phyloP scores from a whole-genome alignment of 306 rosid species.

The Cicer chorassanicum region DNA sequence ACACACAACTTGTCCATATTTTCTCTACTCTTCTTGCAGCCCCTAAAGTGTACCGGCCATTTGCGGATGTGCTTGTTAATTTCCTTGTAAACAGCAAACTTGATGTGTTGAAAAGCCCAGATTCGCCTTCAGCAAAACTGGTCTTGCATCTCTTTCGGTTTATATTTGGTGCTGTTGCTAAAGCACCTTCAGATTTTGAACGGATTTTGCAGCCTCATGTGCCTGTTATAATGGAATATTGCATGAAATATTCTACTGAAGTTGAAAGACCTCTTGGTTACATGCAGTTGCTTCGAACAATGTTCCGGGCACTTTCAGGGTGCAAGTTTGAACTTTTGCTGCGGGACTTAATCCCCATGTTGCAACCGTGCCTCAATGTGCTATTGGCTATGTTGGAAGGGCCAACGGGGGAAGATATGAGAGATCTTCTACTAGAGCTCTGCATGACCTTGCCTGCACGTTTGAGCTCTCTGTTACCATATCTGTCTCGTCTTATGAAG shows the following conservation, averaged over 20 bases:
- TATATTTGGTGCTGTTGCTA: constrained; percentile 91
- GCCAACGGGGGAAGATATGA: constrained; percentile 95
- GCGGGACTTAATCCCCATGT: constrained; percentile 86
- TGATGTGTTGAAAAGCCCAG: constrained; percentile 85
- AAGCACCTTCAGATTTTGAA: constrained; percentile 96
- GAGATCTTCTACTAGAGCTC: constrained; percentile 89
- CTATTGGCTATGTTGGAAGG: constrained; percentile 95
- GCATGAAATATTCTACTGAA: constrained; percentile 96
- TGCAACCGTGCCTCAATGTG: constrained; percentile 97
- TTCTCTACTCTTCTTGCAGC: constrained; percentile 88
- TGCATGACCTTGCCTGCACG: constrained; percentile 99
- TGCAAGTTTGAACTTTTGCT: constrained; percentile 94
- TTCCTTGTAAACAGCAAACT: constrained; percentile 91
- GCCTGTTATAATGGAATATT: constrained; percentile 90
- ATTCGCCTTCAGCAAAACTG: constrained; percentile 85
- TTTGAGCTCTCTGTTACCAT: constrained; percentile 87
- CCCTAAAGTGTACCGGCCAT: constrained; percentile 84
- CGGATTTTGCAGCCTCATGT: constrained; percentile 98
- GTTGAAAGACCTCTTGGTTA: constrained; percentile 96
- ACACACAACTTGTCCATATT: constrained; percentile 89
- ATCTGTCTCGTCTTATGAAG: constrained; percentile 94
- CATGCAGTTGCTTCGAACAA: constrained; percentile 87
- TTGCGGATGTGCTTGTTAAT: constrained; percentile 92
- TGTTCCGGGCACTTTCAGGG: constrained; percentile 86
- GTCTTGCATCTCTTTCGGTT: constrained; percentile 91